Evolutionary conservation across 306 rosid genomes (phyloP).

Genomic region (Purshia tridentata): DNA sequence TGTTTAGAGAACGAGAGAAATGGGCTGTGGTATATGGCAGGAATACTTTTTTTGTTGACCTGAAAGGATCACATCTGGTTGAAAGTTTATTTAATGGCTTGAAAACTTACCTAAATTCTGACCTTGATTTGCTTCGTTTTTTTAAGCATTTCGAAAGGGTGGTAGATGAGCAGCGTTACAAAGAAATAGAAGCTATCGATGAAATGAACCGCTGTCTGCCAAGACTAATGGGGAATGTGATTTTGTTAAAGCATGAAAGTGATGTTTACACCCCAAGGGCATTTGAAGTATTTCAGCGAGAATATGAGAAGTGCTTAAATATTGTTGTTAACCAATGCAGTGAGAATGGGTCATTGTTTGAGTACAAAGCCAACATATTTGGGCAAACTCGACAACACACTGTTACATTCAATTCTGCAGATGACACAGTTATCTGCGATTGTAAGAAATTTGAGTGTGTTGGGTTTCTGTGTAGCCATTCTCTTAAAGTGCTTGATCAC

Average conservation of each 20-base stretch:
- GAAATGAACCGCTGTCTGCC: conserved; percentile 52
- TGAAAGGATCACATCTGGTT: conserved; percentile 51
- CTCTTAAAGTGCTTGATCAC: conserved; percentile 62
- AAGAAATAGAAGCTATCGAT: conserved; percentile 61
- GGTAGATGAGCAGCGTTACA: conserved; percentile 48
- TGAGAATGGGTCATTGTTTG: conserved; percentile 40
- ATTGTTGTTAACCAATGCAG: conserved; percentile 47
- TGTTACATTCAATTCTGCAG: conserved; percentile 45
- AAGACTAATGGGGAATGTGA: conserved; percentile 54
- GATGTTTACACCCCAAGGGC: conserved; percentile 56
- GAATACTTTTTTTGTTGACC: conserved; percentile 54
- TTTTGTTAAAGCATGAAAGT: conserved; percentile 53
- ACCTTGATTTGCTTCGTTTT: conserved; percentile 47
- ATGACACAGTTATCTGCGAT: conserved; percentile 49
- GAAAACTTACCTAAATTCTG: conserved; percentile 37
- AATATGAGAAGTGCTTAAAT: conserved; percentile 56
- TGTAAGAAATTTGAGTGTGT: conserved; percentile 60
- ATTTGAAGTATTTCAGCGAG: conserved; percentile 62
- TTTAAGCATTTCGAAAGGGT: conserved; percentile 53
- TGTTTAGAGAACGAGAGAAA: conserved; percentile 60
- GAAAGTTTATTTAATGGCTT: conserved; percentile 48
- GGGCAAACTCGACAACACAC: conserved; percentile 47
- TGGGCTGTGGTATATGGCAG: conserved; percentile 56
- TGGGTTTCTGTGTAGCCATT: conserved; percentile 67
- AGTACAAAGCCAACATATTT: conserved; percentile 51